phyloP scores from a whole-genome alignment of 257 asterid species.

The Lavandula angustifolia region DNA sequence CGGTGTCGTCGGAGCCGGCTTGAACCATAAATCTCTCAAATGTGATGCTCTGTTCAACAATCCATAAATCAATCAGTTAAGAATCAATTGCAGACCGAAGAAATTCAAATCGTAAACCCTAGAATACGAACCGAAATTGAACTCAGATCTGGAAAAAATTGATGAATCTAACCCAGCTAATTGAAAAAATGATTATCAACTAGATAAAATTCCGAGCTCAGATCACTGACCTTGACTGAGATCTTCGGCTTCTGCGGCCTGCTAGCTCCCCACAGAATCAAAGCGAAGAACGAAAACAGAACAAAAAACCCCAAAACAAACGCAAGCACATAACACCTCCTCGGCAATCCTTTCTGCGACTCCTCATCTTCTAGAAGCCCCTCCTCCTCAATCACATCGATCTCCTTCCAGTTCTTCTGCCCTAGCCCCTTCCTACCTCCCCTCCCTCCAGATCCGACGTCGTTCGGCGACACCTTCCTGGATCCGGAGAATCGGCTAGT shows the following conservation, averaged over 20 bases:
- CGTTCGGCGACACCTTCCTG: constrained; percentile 66
- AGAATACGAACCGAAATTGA: too few species aligned
- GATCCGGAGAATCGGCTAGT: constrained; percentile 87
- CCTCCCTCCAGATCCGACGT: constrained; percentile 58
- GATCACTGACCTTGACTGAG: constrained; percentile 54
- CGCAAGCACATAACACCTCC: constrained; percentile 62
- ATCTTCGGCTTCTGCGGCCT: constrained; percentile 70
- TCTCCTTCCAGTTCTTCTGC: constrained; percentile 53
- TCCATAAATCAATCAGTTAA: not conserved
- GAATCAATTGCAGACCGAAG: not conserved
- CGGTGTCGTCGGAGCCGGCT: constrained; percentile 68
- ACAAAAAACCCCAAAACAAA: constrained; percentile 60
- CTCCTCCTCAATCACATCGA: constrained; percentile 79
- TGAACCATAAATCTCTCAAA: constrained; percentile 67
- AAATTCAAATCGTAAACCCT: not conserved
- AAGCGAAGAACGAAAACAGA: constrained; percentile 64
- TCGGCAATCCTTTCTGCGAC: constrained; percentile 45
- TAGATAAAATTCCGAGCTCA: too few species aligned
- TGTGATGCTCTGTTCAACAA: constrained; percentile 53
- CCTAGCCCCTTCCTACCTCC: constrained; percentile 36
- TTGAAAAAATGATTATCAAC: not conserved
- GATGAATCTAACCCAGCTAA: too few species aligned
- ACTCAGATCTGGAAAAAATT: too few species aligned
- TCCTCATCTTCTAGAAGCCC: constrained; percentile 61
- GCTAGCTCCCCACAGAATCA: constrained; percentile 68